Conservation (phyloP, 176 grass and related monocot species). For the Oryza brachyantha region DNA sequence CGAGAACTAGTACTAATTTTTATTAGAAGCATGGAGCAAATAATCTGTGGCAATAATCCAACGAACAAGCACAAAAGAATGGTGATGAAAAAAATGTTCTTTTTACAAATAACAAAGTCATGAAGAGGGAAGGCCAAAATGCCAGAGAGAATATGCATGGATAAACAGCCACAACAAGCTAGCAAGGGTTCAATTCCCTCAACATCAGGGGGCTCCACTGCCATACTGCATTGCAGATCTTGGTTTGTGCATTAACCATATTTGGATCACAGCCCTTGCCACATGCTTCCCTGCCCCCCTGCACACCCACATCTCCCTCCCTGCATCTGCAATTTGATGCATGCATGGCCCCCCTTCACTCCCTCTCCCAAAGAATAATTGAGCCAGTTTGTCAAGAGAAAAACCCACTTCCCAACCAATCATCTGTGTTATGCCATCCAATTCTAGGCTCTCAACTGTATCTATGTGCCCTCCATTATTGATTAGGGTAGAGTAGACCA, state of each 20-base stretch:
- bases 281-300: conserved; percentile 48
- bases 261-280: conserved; percentile 19
- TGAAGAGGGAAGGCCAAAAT: not conserved
- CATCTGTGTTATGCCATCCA: conserved; percentile 1
- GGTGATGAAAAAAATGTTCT: too few relatives aligned
- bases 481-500: not conserved
- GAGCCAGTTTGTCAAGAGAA: not conserved
- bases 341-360: too few relatives aligned
- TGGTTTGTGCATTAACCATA: conserved; percentile 24
- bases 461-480: not conserved
- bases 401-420: not conserved
- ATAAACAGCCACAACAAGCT: not conserved
- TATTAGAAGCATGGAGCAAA: too few relatives aligned
- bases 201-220: conserved; percentile 3
- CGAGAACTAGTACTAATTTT: too few relatives aligned
- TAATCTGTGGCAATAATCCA: too few relatives aligned
- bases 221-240: conserved; percentile 10
- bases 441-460: not conserved
- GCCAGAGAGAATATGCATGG: not conserved
- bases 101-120: not conserved
- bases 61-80: too few relatives aligned
- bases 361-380: not conserved
- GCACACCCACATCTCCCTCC: conserved; percentile 39
- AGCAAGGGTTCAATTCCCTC: not conserved
- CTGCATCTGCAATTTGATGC: too few relatives aligned